Evolutionary conservation across 83 land plant species (phyloP), one percentile per base, ranked within the genome.

Genomic region (Isoetes engelmannii): DNA sequence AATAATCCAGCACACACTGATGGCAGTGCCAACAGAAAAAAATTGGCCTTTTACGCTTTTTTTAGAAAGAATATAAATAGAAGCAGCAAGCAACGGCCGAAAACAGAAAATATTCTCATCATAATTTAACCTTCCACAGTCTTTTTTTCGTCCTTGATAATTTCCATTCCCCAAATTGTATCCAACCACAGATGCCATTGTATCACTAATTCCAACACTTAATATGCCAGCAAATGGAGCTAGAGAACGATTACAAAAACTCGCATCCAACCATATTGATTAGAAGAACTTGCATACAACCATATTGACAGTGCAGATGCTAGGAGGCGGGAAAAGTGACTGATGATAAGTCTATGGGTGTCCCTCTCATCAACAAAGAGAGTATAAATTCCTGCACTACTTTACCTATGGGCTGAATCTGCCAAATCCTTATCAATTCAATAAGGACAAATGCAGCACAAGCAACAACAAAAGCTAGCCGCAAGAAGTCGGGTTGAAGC

Each of bases 361-460:
- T 94, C 98, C 50, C 98, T 92, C 48, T 83, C 83, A 63, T 94
- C 98, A n/a, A 92, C 86, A 61, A 94, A 93, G 53, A 93, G 90
- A 80, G 76, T 96, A 94, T 86, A 68, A 94, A 94, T 4, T 81
- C 76, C 61, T 88, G 82, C 1, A 90, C 70, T 47, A 65, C 74
- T 28, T 84, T 73, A 15, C 98, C 96, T 21, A 88, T 74, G 4
- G 96, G 98, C 81, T 85, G 86, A 58, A 90, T 80, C 74, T 77
- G 74, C 90, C 85, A 84, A 4, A 88, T 90, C 70, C 98, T 83
- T 66, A 94, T 75, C 78, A 88, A 83, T 76, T 94, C 98, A 56
- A 94, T 53, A 47, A 80, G 69, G 57, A 90, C 54, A 74, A 94
- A 94, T 6, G 69, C 84, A 67, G 84, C 90, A 78, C 90, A 73